Conservation (phyloP, 139 green algal species). For the Spirogloea muscicola region DNA sequence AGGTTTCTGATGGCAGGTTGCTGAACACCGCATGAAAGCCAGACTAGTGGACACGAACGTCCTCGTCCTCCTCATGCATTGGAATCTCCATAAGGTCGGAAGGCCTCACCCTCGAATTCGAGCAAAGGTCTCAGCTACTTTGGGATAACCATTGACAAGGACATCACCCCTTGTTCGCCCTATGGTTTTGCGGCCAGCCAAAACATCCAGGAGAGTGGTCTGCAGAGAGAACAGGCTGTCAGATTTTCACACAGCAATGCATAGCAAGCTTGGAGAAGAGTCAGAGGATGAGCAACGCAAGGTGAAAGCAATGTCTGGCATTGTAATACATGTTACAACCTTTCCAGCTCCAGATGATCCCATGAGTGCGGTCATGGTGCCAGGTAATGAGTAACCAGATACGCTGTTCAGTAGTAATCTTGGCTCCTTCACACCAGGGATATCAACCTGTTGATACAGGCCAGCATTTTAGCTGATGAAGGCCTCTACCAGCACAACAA, state of each 20-base stretch:
- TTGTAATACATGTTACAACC: neutral
- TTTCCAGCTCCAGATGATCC: slow-evolving; percentile 32
- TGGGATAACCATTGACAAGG: slow-evolving; percentile 45
- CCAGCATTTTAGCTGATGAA: neutral
- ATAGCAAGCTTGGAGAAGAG: too few relatives aligned
- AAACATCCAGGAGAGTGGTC: slow-evolving; percentile 51
- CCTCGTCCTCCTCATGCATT: too few relatives aligned
- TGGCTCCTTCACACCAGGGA: slow-evolving; percentile 10
- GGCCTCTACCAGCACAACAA: too few relatives aligned
- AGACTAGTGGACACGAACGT: too few relatives aligned
- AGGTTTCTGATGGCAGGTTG: too few relatives aligned
- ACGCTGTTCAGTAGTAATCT: slow-evolving; percentile 38
- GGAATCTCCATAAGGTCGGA: too few relatives aligned
- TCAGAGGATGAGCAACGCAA: too few relatives aligned
- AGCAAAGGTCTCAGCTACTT: slow-evolving; percentile 48
- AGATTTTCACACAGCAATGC: too few relatives aligned
- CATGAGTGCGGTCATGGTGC: slow-evolving; percentile 51
- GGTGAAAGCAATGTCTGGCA: too few relatives aligned
- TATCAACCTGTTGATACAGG: slow-evolving; percentile 10
- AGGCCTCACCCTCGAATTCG: slow-evolving; percentile 20
- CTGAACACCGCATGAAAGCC: too few relatives aligned
- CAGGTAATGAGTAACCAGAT: slow-evolving; percentile 34
- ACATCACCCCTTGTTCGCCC: slow-evolving; percentile 31
- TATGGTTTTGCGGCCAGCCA: slow-evolving; percentile 43
- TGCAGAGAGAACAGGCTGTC: too few relatives aligned